Evolutionary conservation across 2,329 filamentous ascomycete genomes (phyloP).

Genomic region (Aureobasidium mangrovei): DNA sequence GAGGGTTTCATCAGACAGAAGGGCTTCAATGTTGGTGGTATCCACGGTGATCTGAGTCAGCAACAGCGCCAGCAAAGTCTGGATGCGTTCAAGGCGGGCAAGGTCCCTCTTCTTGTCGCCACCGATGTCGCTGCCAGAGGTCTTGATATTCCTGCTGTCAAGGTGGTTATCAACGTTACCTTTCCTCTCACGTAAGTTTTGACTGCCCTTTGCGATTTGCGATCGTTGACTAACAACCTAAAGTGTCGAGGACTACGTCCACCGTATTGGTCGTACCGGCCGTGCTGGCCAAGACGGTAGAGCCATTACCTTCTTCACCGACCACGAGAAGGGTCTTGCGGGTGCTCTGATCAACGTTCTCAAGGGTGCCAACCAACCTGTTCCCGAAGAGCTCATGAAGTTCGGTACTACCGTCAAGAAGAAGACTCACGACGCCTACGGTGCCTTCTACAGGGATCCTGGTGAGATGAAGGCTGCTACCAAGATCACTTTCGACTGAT

Average conservation of each 20-base stretch:
- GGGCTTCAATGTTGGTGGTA: constrained; percentile 77
- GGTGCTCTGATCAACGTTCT: constrained; percentile 92
- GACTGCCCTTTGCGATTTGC: background rate
- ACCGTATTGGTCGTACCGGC: constrained; percentile 67
- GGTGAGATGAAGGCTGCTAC: constrained; percentile 69
- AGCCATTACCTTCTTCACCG: constrained; percentile 89
- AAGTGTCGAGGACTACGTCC: constrained; percentile 65
- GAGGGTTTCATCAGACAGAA: constrained; percentile 71
- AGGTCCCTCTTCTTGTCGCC: constrained; percentile 76
- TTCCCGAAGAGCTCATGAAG: constrained; percentile 85
- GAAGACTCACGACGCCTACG: constrained; percentile 93
- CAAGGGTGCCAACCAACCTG: constrained; percentile 80
- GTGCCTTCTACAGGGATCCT: constrained; percentile 89
- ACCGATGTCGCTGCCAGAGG: constrained; percentile 94
- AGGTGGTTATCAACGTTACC: constrained; percentile 88
- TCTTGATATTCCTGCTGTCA: constrained; percentile 90
- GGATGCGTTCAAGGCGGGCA: constrained; percentile 81
- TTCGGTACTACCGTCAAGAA: constrained; percentile 98
- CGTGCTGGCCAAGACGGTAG: constrained; percentile 82
- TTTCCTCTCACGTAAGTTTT: constrained; percentile 64
- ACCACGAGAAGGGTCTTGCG: constrained; percentile 85
- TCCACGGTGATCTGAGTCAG: constrained; percentile 88
- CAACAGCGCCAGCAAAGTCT: constrained; percentile 79
- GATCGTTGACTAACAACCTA: constrained; percentile 59
- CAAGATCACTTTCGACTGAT: constrained; percentile 73